These are phyloP conservation scores for Aspergillus fijiensis DNA, from an alignment of 2,329 filamentous ascomycete genomes.

Conservation along the genomic window DNA sequence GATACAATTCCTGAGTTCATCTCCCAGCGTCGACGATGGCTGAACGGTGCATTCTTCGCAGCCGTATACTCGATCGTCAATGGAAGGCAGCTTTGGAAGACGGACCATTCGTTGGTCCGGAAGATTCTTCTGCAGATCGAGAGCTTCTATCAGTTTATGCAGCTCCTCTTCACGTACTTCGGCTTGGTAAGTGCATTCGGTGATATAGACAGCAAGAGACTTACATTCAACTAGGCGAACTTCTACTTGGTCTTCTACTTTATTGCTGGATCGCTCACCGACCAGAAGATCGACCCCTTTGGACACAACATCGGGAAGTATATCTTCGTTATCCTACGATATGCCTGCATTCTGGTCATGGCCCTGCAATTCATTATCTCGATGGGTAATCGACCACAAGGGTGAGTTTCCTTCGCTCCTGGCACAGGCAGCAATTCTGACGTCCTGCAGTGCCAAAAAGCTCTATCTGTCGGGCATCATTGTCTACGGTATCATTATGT, in stretches of 20 bases:
- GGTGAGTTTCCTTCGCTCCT: conserved; percentile 45
- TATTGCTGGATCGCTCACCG: conserved; percentile 83
- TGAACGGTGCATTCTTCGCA: conserved; percentile 98
- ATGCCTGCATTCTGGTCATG: conserved; percentile 82
- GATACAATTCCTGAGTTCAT: conserved; percentile 95
- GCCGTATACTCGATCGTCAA: conserved; percentile 96
- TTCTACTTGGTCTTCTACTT: conserved; percentile 99
- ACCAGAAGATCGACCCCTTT: conserved; percentile 81
- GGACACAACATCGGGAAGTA: conserved; percentile 79
- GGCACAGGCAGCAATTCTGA: conserved; percentile 10
- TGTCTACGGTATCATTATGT: conserved; percentile 91
- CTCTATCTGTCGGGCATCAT: conserved; percentile 87
- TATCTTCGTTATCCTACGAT: conserved; percentile 84
- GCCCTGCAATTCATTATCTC: conserved; percentile 94
- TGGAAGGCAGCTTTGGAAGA: conserved; percentile 87
- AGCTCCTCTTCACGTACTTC: conserved; percentile 94
- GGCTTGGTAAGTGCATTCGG: conserved; percentile 59
- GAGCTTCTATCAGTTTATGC: conserved; percentile 91
- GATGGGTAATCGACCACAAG: conserved; percentile 93
- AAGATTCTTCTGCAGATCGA: conserved; percentile 93
- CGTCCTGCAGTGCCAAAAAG: conserved; percentile 63
- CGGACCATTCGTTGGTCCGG: conserved; percentile 84
- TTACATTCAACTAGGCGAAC: conserved; percentile 61
- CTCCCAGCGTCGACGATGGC: conserved; percentile 91
- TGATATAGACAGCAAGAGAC: neutral